phyloP scores from a whole-genome alignment of 2,329 filamentous ascomycete species.

The Celoporthe dispersa region DNA sequence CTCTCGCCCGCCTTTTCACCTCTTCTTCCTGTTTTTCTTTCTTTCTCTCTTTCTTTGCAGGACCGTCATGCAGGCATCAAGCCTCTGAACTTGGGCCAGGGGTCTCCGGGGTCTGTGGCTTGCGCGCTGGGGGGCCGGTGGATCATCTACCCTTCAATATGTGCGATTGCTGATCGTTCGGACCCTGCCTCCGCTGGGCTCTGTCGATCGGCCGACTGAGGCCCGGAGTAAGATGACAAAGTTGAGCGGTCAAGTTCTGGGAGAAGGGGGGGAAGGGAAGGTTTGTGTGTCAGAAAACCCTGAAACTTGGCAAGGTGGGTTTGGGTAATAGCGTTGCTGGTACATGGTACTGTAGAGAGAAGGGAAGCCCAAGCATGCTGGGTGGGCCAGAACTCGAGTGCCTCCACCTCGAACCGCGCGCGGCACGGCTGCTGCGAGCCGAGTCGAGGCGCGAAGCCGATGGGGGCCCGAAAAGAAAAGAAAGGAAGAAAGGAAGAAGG shows the following conservation, averaged over 20 bases:
- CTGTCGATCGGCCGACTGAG: background rate
- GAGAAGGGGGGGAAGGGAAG: background rate
- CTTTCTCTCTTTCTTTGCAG: background rate
- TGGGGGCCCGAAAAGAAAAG: background rate
- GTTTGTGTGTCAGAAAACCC: background rate
- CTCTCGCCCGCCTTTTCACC: background rate
- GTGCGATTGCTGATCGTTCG: background rate
- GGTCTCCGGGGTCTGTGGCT: background rate
- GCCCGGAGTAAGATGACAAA: background rate
- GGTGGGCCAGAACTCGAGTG: background rate
- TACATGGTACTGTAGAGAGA: background rate
- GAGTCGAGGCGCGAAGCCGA: background rate
- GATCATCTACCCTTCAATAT: background rate
- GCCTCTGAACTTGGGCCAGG: background rate
- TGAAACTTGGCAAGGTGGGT: slow-evolving; percentile 1
- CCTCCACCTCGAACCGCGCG: background rate
- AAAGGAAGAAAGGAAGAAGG: background rate
- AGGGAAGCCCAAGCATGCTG: background rate
- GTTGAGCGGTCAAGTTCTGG: slow-evolving; percentile 4
- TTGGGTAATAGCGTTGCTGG: background rate
- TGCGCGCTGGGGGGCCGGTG: background rate
- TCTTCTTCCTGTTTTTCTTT: background rate
- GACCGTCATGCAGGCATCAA: background rate
- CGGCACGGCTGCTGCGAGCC: background rate
- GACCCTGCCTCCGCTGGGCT: background rate